Percentiles rank a stretch among this genome's conserved stretches.
Conservation (phyloP, 208 protist species). For the Leishmania turanica region DNA sequence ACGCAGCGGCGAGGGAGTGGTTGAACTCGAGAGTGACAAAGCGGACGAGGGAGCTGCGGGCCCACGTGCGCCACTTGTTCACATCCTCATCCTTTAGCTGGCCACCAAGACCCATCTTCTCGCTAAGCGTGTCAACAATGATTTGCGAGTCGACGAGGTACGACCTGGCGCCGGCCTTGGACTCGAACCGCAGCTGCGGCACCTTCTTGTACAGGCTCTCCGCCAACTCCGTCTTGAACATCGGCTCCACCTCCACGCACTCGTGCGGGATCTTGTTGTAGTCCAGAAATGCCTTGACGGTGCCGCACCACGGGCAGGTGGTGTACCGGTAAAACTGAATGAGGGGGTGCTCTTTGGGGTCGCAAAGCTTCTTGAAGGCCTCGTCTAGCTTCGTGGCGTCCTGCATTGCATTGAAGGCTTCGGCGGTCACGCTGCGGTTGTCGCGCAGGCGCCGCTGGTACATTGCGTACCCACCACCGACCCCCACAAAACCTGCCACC, state of each 20-base stretch:
- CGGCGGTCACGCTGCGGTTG: constrained; percentile 77
- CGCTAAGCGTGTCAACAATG: constrained; percentile 79
- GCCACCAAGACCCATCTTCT: constrained; percentile 48
- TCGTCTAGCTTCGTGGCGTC: constrained; percentile 49
- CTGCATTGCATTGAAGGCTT: constrained; percentile 80
- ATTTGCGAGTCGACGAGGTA: constrained; percentile 84
- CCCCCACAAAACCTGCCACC: constrained; percentile 33
- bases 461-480: constrained; percentile 62
- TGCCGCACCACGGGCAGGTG: constrained; percentile 92
- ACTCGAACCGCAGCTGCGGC: constrained; percentile 83
- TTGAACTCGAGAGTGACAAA: constrained; percentile 90
- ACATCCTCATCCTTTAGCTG: constrained; percentile 75
- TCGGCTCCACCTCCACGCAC: constrained; percentile 90
- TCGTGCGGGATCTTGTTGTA: constrained; percentile 74
- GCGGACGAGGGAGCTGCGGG: constrained; percentile 78
- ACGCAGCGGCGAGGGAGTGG: constrained; percentile 66
- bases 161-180: constrained; percentile 41
- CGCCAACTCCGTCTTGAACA: constrained; percentile 86
- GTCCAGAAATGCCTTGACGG: constrained; percentile 88
- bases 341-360: constrained; percentile 43
- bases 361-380: constrained; percentile 52
- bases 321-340: constrained; percentile 84
- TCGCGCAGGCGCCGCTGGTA: constrained; percentile 80
- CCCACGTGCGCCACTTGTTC: constrained; percentile 82
- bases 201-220: constrained; percentile 90